Base-by-base conservation (phyloP, 2,329 filamentous ascomycete genomes). In the Mycosphaerella sp. region DNA sequence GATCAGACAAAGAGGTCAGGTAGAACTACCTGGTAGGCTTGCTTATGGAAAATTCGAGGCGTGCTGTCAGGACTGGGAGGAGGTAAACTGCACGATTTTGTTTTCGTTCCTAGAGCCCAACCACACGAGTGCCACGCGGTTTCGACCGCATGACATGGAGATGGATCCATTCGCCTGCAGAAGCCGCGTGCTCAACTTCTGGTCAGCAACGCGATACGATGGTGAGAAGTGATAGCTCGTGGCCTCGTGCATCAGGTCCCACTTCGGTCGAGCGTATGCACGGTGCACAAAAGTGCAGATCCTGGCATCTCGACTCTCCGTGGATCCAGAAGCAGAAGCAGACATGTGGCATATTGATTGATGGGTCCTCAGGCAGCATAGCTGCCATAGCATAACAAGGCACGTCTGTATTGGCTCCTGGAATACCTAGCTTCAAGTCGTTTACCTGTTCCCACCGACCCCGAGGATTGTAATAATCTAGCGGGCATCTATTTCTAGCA, bases 71-170 rank as follows among this genome's bases (percentile, higher is more conserved):
- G 16, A 40, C 12, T 32, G 12, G 12, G 16, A 13, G 37, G 30
- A 32, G 13, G 28, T 14, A 13, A 41, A 14, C 16, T 16, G 16
- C 41, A 25, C 45, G 45, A 37, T 18, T 41, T 41, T 41, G 8
- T 48, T 48, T 40, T 48, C 36, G 37, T 48, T 48, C 37, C 45
- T 41, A 48, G 45, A 27, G 21, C n/a, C 6, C 21, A 21, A 21
- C 6, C 21, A 21, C 21, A 6, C 21, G 21, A 21, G 21, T 21
- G 16, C 30, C 8, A 32, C 30, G 36, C 10, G 36, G 8, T 48
- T 34, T 34, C 21, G 37, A 48, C 10, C 17, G 16, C 34, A 17
- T 41, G 39, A 5, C 35, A 25, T 35, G 8, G 32, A 37, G 28
- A n/a, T n/a, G n/a, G 42, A 12, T 27, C 17, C 6, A 27, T 13